Evolutionary conservation across 176 grass and related monocot genomes (phyloP).

Genomic region (Miscanthus lutarioriparius): DNA sequence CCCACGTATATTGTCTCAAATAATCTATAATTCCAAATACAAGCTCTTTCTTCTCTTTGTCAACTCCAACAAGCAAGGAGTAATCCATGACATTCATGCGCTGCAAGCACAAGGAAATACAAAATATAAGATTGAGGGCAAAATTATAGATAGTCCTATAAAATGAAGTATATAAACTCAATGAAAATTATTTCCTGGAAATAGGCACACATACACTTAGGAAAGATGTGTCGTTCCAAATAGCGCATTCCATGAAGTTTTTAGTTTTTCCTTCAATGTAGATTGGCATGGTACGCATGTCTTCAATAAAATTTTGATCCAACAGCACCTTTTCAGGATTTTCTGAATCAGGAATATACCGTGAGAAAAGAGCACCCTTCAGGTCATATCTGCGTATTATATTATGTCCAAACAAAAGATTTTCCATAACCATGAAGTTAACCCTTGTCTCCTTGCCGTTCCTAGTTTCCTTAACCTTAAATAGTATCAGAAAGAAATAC

Average conservation of each 20-base stretch:
- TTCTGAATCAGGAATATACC: slow-evolving; percentile 58
- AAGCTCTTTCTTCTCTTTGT: slow-evolving; percentile 72
- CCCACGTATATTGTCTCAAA: slow-evolving; percentile 89
- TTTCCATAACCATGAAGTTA: slow-evolving; percentile 98
- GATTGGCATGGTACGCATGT: slow-evolving; percentile 75
- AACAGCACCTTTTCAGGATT: slow-evolving; percentile 59
- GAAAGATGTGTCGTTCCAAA: slow-evolving; percentile 93
- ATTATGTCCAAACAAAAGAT: slow-evolving; percentile 82
- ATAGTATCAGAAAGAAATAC: slow-evolving; percentile 31
- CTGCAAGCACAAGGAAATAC: slow-evolving; percentile 48
- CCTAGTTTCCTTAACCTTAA: slow-evolving; percentile 69
- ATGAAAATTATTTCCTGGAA: slow-evolving; percentile 24
- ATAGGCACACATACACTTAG: slow-evolving; percentile 67
- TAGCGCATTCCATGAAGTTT: slow-evolving; percentile 72
- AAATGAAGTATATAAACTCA: slow-evolving; percentile 17
- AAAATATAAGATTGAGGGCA: slow-evolving; percentile 24
- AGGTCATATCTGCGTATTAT: slow-evolving; percentile 79
- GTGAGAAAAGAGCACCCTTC: slow-evolving; percentile 79
- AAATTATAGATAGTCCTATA: background rate
- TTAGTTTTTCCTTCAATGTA: slow-evolving; percentile 82
- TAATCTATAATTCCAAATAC: slow-evolving; percentile 94
- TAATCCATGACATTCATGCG: slow-evolving; percentile 91
- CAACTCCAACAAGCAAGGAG: slow-evolving; percentile 87
- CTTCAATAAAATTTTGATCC: slow-evolving; percentile 95
- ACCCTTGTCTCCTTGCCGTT: slow-evolving; percentile 69